phyloP scores from a whole-genome alignment of 495 filamentous ascomycete genomes.

The Platismatia glauca region DNA sequence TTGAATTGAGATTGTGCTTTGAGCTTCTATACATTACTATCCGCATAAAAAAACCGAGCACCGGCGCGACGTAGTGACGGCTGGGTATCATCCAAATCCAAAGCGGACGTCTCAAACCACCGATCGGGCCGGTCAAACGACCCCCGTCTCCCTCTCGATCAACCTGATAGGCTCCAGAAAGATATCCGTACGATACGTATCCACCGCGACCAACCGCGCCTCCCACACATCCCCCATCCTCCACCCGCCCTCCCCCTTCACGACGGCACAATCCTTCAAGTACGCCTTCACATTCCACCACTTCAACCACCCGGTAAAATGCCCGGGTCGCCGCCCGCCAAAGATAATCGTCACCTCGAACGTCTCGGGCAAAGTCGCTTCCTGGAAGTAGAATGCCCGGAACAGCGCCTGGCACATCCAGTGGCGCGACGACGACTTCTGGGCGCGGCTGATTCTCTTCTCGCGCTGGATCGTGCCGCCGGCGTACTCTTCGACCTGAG shows the following conservation, averaged over 20 bases:
- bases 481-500: conserved; percentile 44
- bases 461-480: conserved; percentile 27
- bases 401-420: conserved; percentile 65
- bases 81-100: background rate
- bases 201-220: conserved; percentile 48
- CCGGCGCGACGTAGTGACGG: too few relatives aligned
- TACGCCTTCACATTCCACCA: conserved; percentile 28
- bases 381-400: conserved; percentile 66
- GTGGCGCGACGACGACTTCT: conserved; percentile 35
- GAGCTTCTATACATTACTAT: too few relatives aligned
- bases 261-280: conserved; percentile 25
- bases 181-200: conserved; percentile 43
- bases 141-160: conserved; percentile 25
- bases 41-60: too few relatives aligned
- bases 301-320: conserved; percentile 21
- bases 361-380: conserved; percentile 50
- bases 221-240: conserved; percentile 46
- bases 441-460: conserved; percentile 30
- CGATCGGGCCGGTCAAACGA: too few relatives aligned
- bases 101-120: background rate
- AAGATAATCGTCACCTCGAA: conserved; percentile 38
- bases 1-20: too few relatives aligned
- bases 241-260: conserved; percentile 29
- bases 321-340: conserved; percentile 24
- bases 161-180: conserved; percentile 43